Percentiles rank a stretch among this genome's conserved stretches.
Evolutionary conservation across 78 protist species (phyloP).

Genomic region (Protostelium mycophagum): DNA sequence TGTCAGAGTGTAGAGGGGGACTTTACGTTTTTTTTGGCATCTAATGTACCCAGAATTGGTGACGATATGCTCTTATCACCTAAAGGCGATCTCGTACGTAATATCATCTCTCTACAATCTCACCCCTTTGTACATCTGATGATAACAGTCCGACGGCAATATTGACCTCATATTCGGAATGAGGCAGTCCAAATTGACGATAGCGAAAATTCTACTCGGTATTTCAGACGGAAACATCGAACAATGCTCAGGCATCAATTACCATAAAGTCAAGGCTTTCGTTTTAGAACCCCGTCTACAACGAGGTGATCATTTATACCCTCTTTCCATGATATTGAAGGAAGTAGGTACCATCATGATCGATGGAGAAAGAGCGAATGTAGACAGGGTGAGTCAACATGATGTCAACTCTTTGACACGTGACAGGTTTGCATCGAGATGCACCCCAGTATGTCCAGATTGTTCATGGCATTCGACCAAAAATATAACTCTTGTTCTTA

Average conservation of each 20-base stretch:
- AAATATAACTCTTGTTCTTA: not conserved
- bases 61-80: not conserved
- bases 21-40: not conserved
- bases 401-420: not conserved
- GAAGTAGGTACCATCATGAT: not conserved
- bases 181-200: not conserved
- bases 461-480: not conserved
- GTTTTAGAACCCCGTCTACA: not conserved
- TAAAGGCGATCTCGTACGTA: not conserved
- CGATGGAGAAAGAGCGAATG: not conserved
- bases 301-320: no score
- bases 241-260: not conserved
- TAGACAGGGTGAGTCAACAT: not conserved
- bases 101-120: not conserved
- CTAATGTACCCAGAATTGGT: not conserved
- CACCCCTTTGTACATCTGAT: not conserved
- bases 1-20: not conserved
- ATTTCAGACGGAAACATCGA: not conserved
- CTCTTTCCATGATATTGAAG: no score
- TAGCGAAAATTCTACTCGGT: not conserved
- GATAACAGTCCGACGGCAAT: not conserved
- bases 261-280: not conserved
- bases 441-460: not conserved
- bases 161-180: not conserved
- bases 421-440: not conserved